Conservation (phyloP, 495 filamentous ascomycete genomes). For the Penicillium cinerascens region DNA sequence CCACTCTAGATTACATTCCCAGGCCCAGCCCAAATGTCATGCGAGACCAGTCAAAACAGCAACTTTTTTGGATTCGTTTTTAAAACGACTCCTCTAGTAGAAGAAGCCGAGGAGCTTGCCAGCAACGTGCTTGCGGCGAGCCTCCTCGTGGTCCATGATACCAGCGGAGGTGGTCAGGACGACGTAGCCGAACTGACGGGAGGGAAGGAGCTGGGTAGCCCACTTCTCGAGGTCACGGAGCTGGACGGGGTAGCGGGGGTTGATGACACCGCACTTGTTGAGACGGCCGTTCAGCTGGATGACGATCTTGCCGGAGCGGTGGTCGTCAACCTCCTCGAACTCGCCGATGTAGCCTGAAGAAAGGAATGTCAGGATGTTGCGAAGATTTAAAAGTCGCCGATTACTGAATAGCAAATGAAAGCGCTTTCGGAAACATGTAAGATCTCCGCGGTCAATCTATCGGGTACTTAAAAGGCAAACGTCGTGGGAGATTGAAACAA, state of each 20-base stretch:
- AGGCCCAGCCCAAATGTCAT: conserved; percentile 24
- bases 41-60: conserved; percentile 27
- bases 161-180: conserved; percentile 97
- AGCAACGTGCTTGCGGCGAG: conserved; percentile 92
- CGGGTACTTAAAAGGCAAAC: conserved; percentile 99
- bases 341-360: conserved; percentile 94
- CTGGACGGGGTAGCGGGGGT: conserved; percentile 96
- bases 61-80: conserved; percentile 32
- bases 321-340: conserved; percentile 99
- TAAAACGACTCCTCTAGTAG: conserved; percentile 60
- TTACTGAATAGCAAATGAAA: conserved; percentile 57
- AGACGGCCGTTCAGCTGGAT: conserved; percentile 91
- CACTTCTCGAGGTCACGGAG: conserved; percentile 97
- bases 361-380: conserved; percentile 70
- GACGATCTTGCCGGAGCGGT: conserved; percentile 97
- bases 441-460: conserved; percentile 83
- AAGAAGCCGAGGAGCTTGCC: conserved; percentile 98
- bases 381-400: conserved; percentile 84
- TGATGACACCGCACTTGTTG: conserved; percentile 99
- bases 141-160: conserved; percentile 99
- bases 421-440: conserved; percentile 77
- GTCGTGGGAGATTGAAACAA: conserved; percentile 75
- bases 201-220: conserved; percentile 95
- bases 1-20: conserved; percentile 35
- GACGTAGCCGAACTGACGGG: conserved; percentile 99